These are phyloP conservation scores for Trichoderma pleuroti DNA, from an alignment of 2,329 filamentous ascomycete species.

Conservation along the genomic window DNA sequence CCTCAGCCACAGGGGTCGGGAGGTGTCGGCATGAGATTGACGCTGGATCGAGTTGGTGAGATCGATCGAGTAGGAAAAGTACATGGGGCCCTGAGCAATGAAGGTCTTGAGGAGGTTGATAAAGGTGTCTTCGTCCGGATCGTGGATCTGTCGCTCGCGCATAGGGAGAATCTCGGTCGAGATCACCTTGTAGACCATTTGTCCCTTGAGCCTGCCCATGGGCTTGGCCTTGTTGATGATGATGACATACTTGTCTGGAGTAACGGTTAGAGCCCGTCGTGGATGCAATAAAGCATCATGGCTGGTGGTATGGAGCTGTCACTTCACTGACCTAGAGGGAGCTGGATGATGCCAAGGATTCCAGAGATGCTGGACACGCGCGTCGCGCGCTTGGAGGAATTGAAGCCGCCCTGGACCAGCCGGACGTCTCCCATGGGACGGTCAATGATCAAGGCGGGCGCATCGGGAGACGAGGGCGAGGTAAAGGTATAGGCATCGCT, in stretches of 20 bases:
- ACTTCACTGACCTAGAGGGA: conserved; percentile 73
- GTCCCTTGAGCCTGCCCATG: conserved; percentile 85
- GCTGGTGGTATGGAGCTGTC: neutral
- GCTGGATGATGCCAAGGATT: conserved; percentile 88
- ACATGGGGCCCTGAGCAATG: conserved; percentile 83
- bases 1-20: conserved; percentile 79
- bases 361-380: conserved; percentile 89
- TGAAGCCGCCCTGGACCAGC: conserved; percentile 73
- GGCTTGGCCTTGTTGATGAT: conserved; percentile 92
- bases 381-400: conserved; percentile 67
- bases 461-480: conserved; percentile 87
- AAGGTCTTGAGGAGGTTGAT: conserved; percentile 76
- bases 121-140: conserved; percentile 92
- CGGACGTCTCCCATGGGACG: conserved; percentile 88
- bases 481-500: conserved; percentile 93
- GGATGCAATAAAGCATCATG: neutral
- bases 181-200: conserved; percentile 92
- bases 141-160: conserved; percentile 85
- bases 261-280: neutral
- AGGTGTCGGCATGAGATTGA: conserved; percentile 71
- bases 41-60: conserved; percentile 96
- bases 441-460: conserved; percentile 83
- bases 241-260: conserved; percentile 88
- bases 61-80: conserved; percentile 97
- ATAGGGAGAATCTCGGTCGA: conserved; percentile 91